Conservation (phyloP, 73 alveolate species). For the Paramecium caudatum region DNA sequence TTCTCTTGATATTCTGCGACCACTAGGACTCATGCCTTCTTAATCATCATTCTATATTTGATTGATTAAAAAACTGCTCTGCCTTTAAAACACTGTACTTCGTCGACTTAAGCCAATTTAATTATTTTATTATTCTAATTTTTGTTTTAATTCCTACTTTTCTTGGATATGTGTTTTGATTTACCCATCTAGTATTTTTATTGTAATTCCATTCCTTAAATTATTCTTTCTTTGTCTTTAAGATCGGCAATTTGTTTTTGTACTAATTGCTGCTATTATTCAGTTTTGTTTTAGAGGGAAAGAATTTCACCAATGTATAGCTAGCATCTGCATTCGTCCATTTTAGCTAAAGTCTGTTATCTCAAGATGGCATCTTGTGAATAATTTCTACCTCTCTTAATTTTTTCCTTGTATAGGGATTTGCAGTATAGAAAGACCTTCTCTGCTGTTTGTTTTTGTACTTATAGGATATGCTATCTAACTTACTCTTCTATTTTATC, state of each 20-base stretch:
- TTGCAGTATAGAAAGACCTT: slow-evolving; percentile 7
- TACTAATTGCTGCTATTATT: background rate
- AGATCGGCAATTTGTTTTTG: background rate
- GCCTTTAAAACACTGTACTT: slow-evolving; percentile 19
- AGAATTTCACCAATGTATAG: slow-evolving; percentile 2
- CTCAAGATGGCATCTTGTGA: background rate
- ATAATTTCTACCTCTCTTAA: background rate
- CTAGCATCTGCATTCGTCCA: slow-evolving; percentile 3
- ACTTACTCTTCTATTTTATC: background rate
- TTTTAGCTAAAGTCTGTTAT: background rate
- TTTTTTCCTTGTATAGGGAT: background rate
- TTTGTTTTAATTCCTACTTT: background rate
- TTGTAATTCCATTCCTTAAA: background rate
- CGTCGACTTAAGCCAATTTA: background rate
- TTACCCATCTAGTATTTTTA: background rate
- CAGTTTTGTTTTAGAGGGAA: background rate
- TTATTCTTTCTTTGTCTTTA: background rate
- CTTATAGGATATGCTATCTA: slow-evolving; percentile 14
- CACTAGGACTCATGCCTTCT: slow-evolving; percentile 2
- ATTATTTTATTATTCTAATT: background rate
- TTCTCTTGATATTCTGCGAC: background rate
- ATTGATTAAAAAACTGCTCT: slow-evolving; percentile 12
- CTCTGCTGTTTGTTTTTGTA: slow-evolving; percentile 23
- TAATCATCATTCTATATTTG: background rate
- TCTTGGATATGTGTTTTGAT: background rate